Evolutionary conservation across 1,284 basidiomycete species (phyloP).

Genomic region (Boletus semigastroideus): DNA sequence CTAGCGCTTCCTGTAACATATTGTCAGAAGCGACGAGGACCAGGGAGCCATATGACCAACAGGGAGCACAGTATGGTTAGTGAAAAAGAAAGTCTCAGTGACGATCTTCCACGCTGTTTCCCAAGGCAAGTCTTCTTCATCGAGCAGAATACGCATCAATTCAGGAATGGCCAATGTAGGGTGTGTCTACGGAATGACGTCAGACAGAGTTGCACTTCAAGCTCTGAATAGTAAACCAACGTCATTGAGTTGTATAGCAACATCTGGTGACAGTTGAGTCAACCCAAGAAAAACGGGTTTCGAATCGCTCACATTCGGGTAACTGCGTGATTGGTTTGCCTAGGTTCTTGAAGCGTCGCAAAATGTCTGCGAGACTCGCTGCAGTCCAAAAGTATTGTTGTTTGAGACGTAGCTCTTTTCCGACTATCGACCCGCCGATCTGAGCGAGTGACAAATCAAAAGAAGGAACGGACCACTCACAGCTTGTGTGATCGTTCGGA

Average conservation of each 20-base stretch:
- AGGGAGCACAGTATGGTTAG: slow-evolving; percentile 86
- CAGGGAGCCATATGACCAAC: slow-evolving; percentile 38
- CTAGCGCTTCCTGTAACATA: slow-evolving; percentile 60
- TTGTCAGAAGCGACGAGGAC: neutral
- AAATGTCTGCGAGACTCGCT: slow-evolving; percentile 82
- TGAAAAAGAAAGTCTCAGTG: slow-evolving; percentile 90
- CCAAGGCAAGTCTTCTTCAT: slow-evolving; percentile 89
- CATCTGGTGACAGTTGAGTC: slow-evolving; percentile 45
- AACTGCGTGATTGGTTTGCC: slow-evolving; percentile 74
- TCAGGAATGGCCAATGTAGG: slow-evolving; percentile 94
- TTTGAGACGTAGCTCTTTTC: slow-evolving; percentile 90
- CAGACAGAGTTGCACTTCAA: neutral
- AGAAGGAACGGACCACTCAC: slow-evolving; percentile 38
- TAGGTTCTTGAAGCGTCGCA: slow-evolving; percentile 80
- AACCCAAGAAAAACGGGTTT: neutral
- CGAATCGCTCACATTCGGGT: slow-evolving; percentile 63
- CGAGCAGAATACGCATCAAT: slow-evolving; percentile 84
- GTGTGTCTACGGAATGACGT: slow-evolving; percentile 62
- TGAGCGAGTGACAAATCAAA: neutral
- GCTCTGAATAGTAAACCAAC: slow-evolving; percentile 38
- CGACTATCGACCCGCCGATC: slow-evolving; percentile 46
- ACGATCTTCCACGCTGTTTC: slow-evolving; percentile 83
- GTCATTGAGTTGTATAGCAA: slow-evolving; percentile 89
- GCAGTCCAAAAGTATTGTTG: slow-evolving; percentile 95
- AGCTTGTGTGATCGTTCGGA: slow-evolving; percentile 76